Base-by-base conservation (phyloP, 169 alveolate genomes). In the Perkinsus chesapeaki region DNA sequence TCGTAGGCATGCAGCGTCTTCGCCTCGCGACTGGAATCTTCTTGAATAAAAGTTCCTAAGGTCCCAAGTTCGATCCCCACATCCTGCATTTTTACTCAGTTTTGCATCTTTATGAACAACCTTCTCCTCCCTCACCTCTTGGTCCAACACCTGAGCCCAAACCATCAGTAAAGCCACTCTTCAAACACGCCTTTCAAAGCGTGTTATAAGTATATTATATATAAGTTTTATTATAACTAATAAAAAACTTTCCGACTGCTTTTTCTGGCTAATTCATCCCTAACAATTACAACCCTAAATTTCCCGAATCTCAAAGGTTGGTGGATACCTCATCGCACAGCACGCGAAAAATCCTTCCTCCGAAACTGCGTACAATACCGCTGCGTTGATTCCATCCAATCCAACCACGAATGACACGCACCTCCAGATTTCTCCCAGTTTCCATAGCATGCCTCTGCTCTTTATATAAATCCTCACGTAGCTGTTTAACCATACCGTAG, bases 51-150 rank as follows among this genome's bases (percentile, higher is more conserved):
- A 39, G 96, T 94, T 31, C 96, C 60, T 43, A 16, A 43, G 60
- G 60, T 43, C 16, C 60, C 60, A 43, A 16, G 60, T 43, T 43
- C 60, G 60, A 43, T 43, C 16, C 60, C 60, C 60, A 16, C 60
- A 43, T 43, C 16, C 16, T 9, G 60, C 60, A 5, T 43, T 43
- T 43, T 16, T 43, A 43, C 60, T 82, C 91, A 94, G 93, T 93
- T 94, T 94, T 38, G 96, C 96, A 36, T 94, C 96, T 73, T 94
- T 94, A 82, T 82, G 92, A 3, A 92, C 94, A 60, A 94, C 95
- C 90, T 94, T 94, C 94, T 93, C 96, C 19, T 91, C 92, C 19
- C 95, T 93, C n/a, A 94, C 94, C 47, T 36, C n/a, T 39, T 82
- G 47, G 12, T 82, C 92, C 39, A 34, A 23, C 39, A 82, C n/a